These are phyloP conservation scores for Ganoderma sinense DNA, from an alignment of 1,284 basidiomycete genomes.

Conservation along the genomic window DNA sequence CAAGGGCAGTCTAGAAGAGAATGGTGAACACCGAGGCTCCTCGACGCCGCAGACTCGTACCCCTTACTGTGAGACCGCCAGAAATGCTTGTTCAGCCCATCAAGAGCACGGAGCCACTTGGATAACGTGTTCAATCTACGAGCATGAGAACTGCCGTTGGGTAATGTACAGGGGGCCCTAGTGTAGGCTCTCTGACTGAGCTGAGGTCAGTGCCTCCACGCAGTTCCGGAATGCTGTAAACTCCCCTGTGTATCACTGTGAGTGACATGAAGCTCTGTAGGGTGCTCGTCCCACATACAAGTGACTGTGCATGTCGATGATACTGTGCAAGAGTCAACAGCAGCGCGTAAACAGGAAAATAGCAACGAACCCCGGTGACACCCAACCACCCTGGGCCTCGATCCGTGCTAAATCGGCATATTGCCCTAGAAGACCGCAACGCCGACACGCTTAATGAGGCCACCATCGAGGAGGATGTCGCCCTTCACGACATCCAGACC, in stretches of 20 bases:
- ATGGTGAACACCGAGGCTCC: no score
- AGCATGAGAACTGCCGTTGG: background rate
- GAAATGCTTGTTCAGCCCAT: constrained; percentile 46
- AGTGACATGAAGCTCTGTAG: background rate
- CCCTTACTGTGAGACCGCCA: no score
- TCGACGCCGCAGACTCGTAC: no score
- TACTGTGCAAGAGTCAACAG: constrained; percentile 13
- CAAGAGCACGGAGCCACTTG: constrained; percentile 54
- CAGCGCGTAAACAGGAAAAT: background rate
- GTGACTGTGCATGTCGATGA: constrained; percentile 30
- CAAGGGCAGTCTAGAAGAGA: no score
- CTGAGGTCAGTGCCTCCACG: constrained; percentile 42
- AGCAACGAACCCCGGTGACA: constrained; percentile 28
- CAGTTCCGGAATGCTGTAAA: constrained; percentile 26
- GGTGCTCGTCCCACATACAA: constrained; percentile 2
- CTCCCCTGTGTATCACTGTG: constrained; percentile 16
- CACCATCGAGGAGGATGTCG: constrained; percentile 62
- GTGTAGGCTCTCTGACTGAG: constrained; percentile 45
- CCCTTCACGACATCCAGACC: constrained; percentile 59
- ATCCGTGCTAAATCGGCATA: constrained; percentile 18
- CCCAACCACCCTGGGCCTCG: constrained; percentile 29
- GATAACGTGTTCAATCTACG: background rate
- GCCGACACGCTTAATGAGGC: constrained; percentile 61
- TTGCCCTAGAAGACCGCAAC: constrained; percentile 27
- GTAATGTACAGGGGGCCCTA: constrained; percentile 43